phyloP scores from a whole-genome alignment of 2,329 filamentous ascomycete species.

The Huntiella savannae region DNA sequence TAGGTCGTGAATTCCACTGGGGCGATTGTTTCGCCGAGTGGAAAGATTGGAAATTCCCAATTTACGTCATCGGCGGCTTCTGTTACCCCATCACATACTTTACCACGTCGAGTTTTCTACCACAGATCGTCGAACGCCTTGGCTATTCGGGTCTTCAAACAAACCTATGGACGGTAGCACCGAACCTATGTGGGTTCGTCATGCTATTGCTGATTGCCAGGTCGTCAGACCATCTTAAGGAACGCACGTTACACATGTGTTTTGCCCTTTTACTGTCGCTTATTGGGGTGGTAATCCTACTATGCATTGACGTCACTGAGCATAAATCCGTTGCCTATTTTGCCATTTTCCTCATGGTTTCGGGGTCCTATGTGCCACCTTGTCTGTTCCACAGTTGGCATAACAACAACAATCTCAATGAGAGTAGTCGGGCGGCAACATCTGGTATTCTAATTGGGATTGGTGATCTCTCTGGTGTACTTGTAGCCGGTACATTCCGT shows the following conservation, averaged over 20 bases:
- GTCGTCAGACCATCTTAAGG: conserved; percentile 25
- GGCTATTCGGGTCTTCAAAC: conserved; percentile 26
- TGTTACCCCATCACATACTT: conserved; percentile 29
- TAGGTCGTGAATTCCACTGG: conserved; percentile 21
- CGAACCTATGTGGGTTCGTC: conserved; percentile 27
- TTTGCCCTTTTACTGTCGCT: conserved; percentile 20
- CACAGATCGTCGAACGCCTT: conserved; percentile 25
- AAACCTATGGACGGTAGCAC: conserved; percentile 29
- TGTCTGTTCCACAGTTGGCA: conserved; percentile 30
- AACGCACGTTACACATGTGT: conserved; percentile 27
- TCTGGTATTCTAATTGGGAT: conserved; percentile 24
- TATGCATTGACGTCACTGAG: conserved; percentile 22
- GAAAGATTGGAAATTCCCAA: conserved; percentile 19
- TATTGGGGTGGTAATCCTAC: conserved; percentile 25
- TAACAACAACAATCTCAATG: conserved; percentile 32
- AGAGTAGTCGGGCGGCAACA: conserved; percentile 18
- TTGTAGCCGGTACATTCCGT: conserved; percentile 27
- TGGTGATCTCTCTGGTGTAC: conserved; percentile 30
- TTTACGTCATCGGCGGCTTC: conserved; percentile 27
- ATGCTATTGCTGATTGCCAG: conserved; percentile 25
- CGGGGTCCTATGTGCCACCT: conserved; percentile 26
- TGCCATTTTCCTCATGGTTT: conserved; percentile 28
- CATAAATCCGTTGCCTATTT: conserved; percentile 29
- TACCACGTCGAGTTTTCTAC: conserved; percentile 25
- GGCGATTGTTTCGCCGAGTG: conserved; percentile 24